These are phyloP conservation scores for Globisporangium middletonii DNA, from an alignment of 352 stramenopile genomes.

Conservation along the genomic window DNA sequence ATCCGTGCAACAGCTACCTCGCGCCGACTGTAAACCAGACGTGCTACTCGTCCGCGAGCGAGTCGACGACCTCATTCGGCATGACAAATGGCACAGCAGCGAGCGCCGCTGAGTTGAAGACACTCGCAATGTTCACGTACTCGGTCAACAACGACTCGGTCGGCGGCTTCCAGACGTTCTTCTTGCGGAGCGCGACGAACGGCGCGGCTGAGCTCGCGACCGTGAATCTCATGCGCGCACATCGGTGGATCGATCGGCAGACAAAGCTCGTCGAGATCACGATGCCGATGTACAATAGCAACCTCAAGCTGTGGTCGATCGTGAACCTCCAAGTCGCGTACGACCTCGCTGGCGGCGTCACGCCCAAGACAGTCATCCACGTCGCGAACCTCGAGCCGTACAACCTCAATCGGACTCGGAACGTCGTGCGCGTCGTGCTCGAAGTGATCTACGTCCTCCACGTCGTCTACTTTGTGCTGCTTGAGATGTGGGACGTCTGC, in stretches of 20 bases:
- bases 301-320: constrained; percentile 39
- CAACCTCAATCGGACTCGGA: constrained; percentile 38
- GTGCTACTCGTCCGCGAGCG: constrained; percentile 34
- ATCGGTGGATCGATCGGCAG: constrained; percentile 51
- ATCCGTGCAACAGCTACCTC: constrained; percentile 4
- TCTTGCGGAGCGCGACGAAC: constrained; percentile 35
- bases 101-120: constrained; percentile 16
- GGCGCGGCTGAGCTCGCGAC: constrained; percentile 22
- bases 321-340: constrained; percentile 47
- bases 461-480: constrained; percentile 30
- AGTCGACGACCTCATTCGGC: constrained; percentile 36
- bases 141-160: constrained; percentile 20
- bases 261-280: constrained; percentile 43
- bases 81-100: constrained; percentile 15
- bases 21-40: constrained; percentile 34
- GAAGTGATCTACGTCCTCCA: constrained; percentile 38
- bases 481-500: constrained; percentile 51
- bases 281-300: constrained; percentile 54
- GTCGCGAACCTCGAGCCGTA: constrained; percentile 59
- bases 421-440: constrained; percentile 33
- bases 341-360: constrained; percentile 47
- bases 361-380: constrained; percentile 28
- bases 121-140: constrained; percentile 56
- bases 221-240: constrained; percentile 30
- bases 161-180: constrained; percentile 49